Conservation (phyloP, 352 stramenopile species). For the Blastocystis sp. region DNA sequence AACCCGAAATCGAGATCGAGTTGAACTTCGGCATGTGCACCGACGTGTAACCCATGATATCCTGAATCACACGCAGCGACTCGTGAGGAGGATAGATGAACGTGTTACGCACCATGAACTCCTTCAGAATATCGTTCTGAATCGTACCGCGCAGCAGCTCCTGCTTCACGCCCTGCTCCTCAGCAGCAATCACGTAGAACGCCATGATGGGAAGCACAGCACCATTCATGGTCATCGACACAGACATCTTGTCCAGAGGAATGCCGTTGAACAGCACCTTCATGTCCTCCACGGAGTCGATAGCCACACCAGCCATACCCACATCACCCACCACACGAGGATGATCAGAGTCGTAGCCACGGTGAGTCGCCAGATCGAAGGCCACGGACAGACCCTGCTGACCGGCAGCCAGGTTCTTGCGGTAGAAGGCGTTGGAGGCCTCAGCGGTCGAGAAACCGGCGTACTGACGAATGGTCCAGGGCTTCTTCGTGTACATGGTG, state of each 20-base stretch:
- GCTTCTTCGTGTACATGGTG: constrained; percentile 91
- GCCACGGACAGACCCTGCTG: constrained; percentile 88
- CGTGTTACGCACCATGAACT: constrained; percentile 92
- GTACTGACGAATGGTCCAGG: constrained; percentile 90
- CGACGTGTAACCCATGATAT: constrained; percentile 94
- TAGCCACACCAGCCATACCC: constrained; percentile 91
- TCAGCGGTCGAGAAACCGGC: constrained; percentile 92
- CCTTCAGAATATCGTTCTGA: constrained; percentile 96
- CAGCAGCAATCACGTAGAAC: constrained; percentile 91
- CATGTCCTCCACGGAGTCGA: constrained; percentile 93
- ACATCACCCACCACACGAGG: constrained; percentile 88
- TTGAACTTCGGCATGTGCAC: constrained; percentile 95
- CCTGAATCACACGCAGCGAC: constrained; percentile 88
- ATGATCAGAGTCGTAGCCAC: constrained; percentile 93
- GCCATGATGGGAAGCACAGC: constrained; percentile 89
- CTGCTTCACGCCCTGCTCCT: constrained; percentile 87
- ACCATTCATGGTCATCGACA: constrained; percentile 98
- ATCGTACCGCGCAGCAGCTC: constrained; percentile 84
- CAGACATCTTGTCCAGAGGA: constrained; percentile 88
- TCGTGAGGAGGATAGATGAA: constrained; percentile 93
- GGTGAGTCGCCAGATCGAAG: constrained; percentile 94
- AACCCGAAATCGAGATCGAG: constrained; percentile 90
- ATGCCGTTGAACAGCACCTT: constrained; percentile 94
- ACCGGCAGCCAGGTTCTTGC: constrained; percentile 85
- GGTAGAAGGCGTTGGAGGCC: constrained; percentile 93